These are phyloP conservation scores for Monosporascus sp. DNA, from an alignment of 2,329 filamentous ascomycete genomes.

Conservation along the genomic window DNA sequence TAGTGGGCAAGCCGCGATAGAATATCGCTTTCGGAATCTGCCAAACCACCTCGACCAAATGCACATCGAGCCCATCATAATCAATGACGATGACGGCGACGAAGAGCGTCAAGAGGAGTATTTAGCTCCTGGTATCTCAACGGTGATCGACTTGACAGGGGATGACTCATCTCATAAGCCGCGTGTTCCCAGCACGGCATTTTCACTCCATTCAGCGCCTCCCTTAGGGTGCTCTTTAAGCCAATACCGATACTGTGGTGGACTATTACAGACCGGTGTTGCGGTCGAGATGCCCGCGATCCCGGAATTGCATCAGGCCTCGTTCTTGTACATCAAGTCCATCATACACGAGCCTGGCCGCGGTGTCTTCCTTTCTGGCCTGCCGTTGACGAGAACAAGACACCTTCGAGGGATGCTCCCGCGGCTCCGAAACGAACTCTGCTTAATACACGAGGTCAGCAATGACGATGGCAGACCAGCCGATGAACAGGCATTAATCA, in stretches of 20 bases:
- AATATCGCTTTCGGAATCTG: constrained; percentile 10
- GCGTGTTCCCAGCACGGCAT: neutral
- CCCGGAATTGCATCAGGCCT: constrained; percentile 9
- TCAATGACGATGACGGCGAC: neutral
- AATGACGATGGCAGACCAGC: constrained; percentile 17
- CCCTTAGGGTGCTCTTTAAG: neutral
- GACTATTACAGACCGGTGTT: constrained; percentile 10
- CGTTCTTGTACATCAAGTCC: constrained; percentile 19
- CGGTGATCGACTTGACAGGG: constrained; percentile 21
- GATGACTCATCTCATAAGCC: neutral
- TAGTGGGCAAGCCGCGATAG: constrained; percentile 8
- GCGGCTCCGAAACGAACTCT: constrained; percentile 24
- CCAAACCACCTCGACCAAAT: neutral
- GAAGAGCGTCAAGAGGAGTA: constrained; percentile 5
- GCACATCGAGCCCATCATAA: neutral
- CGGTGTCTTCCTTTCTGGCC: constrained; percentile 20
- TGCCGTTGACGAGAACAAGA: constrained; percentile 22
- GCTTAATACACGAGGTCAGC: constrained; percentile 21
- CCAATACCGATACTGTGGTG: constrained; percentile 6
- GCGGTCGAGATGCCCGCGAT: constrained; percentile 15
- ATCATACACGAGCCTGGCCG: constrained; percentile 11
- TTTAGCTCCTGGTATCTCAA: constrained; percentile 9
- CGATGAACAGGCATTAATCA: constrained; percentile 20
- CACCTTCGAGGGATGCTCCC: constrained; percentile 22
- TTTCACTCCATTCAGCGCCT: neutral